Evolutionary conservation across 345 rosid species (phyloP).

Genomic region (Eucalyptus camaldulensis): DNA sequence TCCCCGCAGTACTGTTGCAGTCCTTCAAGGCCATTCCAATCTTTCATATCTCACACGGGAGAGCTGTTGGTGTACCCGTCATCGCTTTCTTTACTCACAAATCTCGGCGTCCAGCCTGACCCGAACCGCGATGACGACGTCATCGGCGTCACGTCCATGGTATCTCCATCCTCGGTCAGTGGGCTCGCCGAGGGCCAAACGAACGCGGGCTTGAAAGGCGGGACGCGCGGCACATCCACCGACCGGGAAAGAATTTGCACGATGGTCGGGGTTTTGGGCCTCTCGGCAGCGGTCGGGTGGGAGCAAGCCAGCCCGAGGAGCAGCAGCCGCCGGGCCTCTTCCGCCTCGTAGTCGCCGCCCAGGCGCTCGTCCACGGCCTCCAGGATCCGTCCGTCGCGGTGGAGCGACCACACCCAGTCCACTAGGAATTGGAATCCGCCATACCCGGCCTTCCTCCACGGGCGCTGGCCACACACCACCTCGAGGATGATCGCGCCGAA

Average conservation of each 20-base stretch:
- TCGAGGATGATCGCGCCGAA: conserved; percentile 22
- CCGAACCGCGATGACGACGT: conserved; percentile 1
- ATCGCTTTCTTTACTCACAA: not conserved
- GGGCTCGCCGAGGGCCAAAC: conserved; percentile 16
- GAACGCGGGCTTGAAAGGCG: conserved; percentile 36
- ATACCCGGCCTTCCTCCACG: conserved; percentile 16
- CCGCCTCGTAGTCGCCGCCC: conserved; percentile 2
- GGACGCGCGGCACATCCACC: conserved; percentile 15
- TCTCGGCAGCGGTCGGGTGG: conserved; percentile 29
- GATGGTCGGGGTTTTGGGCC: conserved; percentile 30
- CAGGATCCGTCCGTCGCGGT: conserved; percentile 23
- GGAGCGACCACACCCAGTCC: conserved; percentile 51
- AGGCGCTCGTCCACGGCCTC: conserved; percentile 38
- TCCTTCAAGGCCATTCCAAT: too few species aligned
- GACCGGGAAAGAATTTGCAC: conserved; percentile 23
- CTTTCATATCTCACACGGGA: not conserved
- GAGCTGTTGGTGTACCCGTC: conserved; percentile 6
- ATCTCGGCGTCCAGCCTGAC: conserved; percentile 25
- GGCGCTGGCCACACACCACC: conserved; percentile 40
- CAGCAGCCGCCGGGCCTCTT: conserved; percentile 30
- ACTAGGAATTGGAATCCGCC: conserved; percentile 9
- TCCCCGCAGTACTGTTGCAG: too few species aligned
- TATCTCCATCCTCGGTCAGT: not conserved
- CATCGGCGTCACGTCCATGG: conserved; percentile 4
- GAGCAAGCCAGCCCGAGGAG: conserved; percentile 35